Evolutionary conservation across 2,329 filamentous ascomycete species (phyloP), one percentile per base, ranked within the genome.

Genomic region (Ciborinia camelliae): DNA sequence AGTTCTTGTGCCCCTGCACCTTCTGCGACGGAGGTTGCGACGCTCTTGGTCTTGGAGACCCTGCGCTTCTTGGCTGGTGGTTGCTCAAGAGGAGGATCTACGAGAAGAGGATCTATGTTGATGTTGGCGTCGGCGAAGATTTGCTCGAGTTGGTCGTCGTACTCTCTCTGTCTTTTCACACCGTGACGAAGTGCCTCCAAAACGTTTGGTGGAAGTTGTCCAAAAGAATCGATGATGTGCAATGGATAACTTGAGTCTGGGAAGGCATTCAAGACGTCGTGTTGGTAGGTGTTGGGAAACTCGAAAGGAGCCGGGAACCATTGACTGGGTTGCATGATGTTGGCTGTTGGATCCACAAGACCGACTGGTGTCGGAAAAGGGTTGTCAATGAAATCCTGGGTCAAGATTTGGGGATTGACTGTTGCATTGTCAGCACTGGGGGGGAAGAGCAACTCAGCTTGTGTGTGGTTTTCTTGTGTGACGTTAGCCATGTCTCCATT

Each of bases 251-350:
- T 51, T 35, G 70, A 57, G 39, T 48, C 52, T 3, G 48, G 63
- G 28, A 72, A 72, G 5, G 48, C 18, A 26, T 68, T 68, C 47
- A 72, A 64, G 47, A 72, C 65, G 14, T 48, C 10, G 52, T 69
- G 69, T 7, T 68, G 70, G 50, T 55, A 65, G 43, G 23, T 2
- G 30, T n/a, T 4, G 4, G 37, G 8, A 26, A 48, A 57, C 8
- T 26, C 48, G 20, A 59, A 47, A 43, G 23, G 30, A 39, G 45
- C 32, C 2, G 53, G 53, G 20, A 58, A 50, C 5, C 30, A 10
- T 51, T n/a, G 26, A 18, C 37, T 28, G 23, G 45, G 53, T 35
- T 41, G 45, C 43, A 28, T 23, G 18, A 18, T 26, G 18, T 28
- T 23, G 35, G 45, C 26, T 26, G 30, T 23, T 47, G 28, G 30